Evolutionary conservation across 2,329 filamentous ascomycete genomes (phyloP).

Genomic region (Juglanconis sp.): DNA sequence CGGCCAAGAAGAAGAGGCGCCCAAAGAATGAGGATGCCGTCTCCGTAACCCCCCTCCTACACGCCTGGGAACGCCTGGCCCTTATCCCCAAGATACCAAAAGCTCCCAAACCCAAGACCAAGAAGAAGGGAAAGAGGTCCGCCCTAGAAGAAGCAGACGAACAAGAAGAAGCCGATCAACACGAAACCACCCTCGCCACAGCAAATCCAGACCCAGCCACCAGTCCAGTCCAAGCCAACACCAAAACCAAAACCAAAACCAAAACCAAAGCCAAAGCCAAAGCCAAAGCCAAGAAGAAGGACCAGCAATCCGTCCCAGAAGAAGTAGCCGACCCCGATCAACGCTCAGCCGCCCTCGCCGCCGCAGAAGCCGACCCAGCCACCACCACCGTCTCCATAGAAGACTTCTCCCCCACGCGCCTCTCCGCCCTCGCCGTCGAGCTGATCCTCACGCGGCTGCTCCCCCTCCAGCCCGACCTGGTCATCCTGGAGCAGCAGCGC

Average conservation of each 20-base stretch:
- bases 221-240: not conserved
- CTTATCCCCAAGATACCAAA: slow-evolving; percentile 16
- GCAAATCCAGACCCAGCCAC: not conserved
- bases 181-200: too few relatives aligned
- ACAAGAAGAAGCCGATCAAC: not conserved
- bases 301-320: not conserved
- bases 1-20: not conserved
- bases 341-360: not conserved
- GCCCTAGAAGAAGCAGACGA: not conserved
- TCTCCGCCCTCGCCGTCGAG: slow-evolving; percentile 31
- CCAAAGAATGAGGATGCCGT: not conserved
- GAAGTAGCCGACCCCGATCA: not conserved
- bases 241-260: too few relatives aligned
- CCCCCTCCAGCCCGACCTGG: slow-evolving; percentile 57
- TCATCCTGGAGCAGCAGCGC: slow-evolving; percentile 65
- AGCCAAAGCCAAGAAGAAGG: not conserved
- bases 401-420: slow-evolving; percentile 31
- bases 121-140: not conserved
- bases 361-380: not conserved
- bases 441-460: slow-evolving; percentile 37
- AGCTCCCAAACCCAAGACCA: slow-evolving; percentile 6
- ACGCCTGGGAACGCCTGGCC: slow-evolving; percentile 25
- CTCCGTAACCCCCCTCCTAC: slow-evolving; percentile 14
- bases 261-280: not conserved
- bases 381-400: slow-evolving; percentile 17